Evolutionary conservation across 768 basidiomycete genomes (phyloP).

Genomic region (Serpula lacrymans): DNA sequence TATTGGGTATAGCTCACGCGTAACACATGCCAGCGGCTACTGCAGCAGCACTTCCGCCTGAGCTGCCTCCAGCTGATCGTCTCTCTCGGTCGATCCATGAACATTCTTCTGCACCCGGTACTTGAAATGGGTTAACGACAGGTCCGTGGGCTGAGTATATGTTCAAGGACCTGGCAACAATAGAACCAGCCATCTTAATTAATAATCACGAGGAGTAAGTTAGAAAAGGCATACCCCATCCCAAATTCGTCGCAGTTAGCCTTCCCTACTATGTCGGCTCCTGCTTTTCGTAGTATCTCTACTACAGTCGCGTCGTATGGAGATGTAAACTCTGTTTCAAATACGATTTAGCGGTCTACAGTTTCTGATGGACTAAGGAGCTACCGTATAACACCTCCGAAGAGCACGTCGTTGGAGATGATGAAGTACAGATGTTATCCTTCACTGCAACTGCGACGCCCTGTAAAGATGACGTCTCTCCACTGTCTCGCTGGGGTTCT

Average conservation of each 20-base stretch:
- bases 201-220: neutral
- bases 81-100: constrained; percentile 31
- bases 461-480: constrained; percentile 26
- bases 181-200: neutral
- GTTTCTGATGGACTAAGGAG: constrained; percentile 6
- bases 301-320: constrained; percentile 91
- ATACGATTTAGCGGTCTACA: neutral
- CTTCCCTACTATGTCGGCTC: constrained; percentile 79
- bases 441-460: constrained; percentile 70
- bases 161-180: constrained; percentile 64
- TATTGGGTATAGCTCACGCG: constrained; percentile 62
- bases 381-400: constrained; percentile 70
- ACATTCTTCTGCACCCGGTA: constrained; percentile 10
- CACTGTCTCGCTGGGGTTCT: neutral
- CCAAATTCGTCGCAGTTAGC: constrained; percentile 98
- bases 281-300: constrained; percentile 47
- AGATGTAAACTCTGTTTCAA: constrained; percentile 57
- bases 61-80: constrained; percentile 87
- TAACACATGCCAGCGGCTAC: constrained; percentile 82
- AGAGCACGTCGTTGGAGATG: constrained; percentile 71
- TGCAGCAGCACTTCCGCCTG: constrained; percentile 92
- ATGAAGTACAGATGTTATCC: constrained; percentile 77
- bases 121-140: constrained; percentile 70
- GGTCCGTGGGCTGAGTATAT: constrained; percentile 70
- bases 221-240: constrained; percentile 84